Percentiles rank a stretch among this genome's conserved stretches.
Conservation (phyloP, 208 protist genomes). For the Novymonas esmeraldas region DNA sequence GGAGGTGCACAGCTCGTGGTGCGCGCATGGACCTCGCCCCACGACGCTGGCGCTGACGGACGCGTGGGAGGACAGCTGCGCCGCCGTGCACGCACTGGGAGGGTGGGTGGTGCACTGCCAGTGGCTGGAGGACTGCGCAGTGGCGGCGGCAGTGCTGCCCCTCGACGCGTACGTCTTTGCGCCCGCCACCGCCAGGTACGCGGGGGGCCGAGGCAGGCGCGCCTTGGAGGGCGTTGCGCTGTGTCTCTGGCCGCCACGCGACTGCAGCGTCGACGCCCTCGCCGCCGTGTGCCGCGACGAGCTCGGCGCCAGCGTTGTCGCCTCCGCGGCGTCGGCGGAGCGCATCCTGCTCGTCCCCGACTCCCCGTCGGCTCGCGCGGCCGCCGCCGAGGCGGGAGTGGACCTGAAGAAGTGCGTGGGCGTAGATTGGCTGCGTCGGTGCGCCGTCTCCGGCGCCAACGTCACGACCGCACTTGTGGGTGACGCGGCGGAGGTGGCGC, state of each 20-base stretch:
- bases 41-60: conserved; percentile 29
- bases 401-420: conserved; percentile 6
- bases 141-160: conserved; percentile 24
- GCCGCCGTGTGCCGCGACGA: conserved; percentile 5
- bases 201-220: not conserved
- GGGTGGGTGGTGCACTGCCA: conserved; percentile 32
- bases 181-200: not conserved
- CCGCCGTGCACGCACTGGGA: conserved; percentile 19
- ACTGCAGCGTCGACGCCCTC: not conserved
- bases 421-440: conserved; percentile 26
- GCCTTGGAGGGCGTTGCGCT: conserved; percentile 1
- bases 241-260: not conserved
- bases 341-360: conserved; percentile 3
- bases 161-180: conserved; percentile 30
- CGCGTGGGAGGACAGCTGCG: conserved; percentile 18
- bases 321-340: not conserved
- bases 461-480: not conserved
- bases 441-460: conserved; percentile 6
- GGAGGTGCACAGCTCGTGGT: conserved; percentile 22
- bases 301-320: conserved; percentile 2
- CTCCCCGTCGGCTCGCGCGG: not conserved
- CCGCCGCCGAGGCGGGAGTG: not conserved
- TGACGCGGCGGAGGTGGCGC: not conserved
- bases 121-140: conserved; percentile 29
- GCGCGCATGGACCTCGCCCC: conserved; percentile 11